Base-by-base conservation (phyloP, 2,329 filamentous ascomycete genomes). In the Talaromyces sp. region DNA sequence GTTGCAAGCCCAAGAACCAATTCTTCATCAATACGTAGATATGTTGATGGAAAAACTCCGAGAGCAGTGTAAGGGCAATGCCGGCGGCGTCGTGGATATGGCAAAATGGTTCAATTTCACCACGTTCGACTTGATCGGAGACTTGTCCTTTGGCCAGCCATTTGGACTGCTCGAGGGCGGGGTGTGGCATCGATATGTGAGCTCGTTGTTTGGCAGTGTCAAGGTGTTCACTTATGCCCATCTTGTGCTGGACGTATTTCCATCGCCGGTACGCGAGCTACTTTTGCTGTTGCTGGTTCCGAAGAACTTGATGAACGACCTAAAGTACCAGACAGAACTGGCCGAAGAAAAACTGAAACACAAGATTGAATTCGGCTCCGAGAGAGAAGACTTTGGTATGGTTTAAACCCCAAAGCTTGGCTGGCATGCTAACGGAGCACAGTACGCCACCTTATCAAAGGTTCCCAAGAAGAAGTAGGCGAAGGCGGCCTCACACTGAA, bases 71-170 rank as follows among this genome's bases (percentile, higher is more conserved):
- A n/a, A 9, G 2, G 61, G 64, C 26, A 57, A 61, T 2, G 24
- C 3, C n/a, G 56, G 3, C 19, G 58, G 61, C 0, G 54, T 65
- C 1, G 63, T 73, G 9, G 66, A 77, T 52, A 67, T 77, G 60
- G 64, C 61, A 2, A 64, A 65, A 6, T 78, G 72, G 70, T 70
- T 68, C 51, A 75, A 74, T 27, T 76, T 65, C 43, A 69, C 70
- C 0, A 72, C 72, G 3, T 78, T 78, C 57, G 75, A 79, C 57
- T 69, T 79, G 27, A 72, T 79, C 53, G 75, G 75, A 0, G 74
- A 79, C 29, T 58, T 79, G 1, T 66, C 71, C 0, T 78, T 79
- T 51, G 75, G 76, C 0, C 71, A 78, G 38, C 58, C 69, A 2
- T 80, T 79, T 59, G 66, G 68, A 17, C 76, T 74, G 51, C 64